Percentiles rank a stretch among this genome's conserved stretches.
Conservation (phyloP, 2,329 filamentous ascomycete species). For the Pseudogymnoascus sp. region DNA sequence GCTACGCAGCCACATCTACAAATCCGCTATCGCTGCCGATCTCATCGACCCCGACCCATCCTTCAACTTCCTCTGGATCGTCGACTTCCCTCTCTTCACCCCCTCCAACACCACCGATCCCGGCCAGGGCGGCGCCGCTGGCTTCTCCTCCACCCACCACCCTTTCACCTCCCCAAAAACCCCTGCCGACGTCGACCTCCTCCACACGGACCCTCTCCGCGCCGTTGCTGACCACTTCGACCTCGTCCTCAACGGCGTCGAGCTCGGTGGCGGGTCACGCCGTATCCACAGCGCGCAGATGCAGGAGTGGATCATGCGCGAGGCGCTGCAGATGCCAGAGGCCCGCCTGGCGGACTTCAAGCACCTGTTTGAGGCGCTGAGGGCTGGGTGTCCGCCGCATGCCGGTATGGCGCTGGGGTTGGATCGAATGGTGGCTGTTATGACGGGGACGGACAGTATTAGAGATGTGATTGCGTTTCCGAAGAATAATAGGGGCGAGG, state of each 20-base stretch:
- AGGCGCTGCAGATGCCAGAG: conserved; percentile 55
- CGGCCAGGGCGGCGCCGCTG: conserved; percentile 66
- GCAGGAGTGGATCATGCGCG: conserved; percentile 76
- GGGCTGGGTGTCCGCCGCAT: conserved; percentile 85
- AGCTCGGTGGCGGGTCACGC: conserved; percentile 85
- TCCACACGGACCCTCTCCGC: conserved; percentile 62
- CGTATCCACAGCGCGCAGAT: conserved; percentile 81
- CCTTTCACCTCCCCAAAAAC: conserved; percentile 86
- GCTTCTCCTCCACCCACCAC: conserved; percentile 83
- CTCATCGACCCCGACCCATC: conserved; percentile 24
- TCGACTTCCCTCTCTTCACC: conserved; percentile 87
- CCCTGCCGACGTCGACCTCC: conserved; percentile 61
- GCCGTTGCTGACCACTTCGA: conserved; percentile 88
- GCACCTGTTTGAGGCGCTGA: conserved; percentile 75
- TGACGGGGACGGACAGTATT: conserved; percentile 69
- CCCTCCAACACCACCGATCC: conserved; percentile 50
- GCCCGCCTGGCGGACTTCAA: conserved; percentile 70
- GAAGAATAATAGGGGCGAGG: conserved; percentile 84
- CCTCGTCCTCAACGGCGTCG: conserved; percentile 88
- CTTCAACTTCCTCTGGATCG: conserved; percentile 73
- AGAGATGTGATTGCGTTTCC: conserved; percentile 95
- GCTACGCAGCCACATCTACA: conserved; percentile 25
- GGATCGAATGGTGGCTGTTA: conserved; percentile 73
- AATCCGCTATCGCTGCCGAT: conserved; percentile 21
- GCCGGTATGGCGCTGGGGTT: conserved; percentile 90